Percentiles rank a stretch among this genome's conserved stretches.
phyloP scores from a whole-genome alignment of 768 basidiomycete genomes.

The Kwoniella europaea region DNA sequence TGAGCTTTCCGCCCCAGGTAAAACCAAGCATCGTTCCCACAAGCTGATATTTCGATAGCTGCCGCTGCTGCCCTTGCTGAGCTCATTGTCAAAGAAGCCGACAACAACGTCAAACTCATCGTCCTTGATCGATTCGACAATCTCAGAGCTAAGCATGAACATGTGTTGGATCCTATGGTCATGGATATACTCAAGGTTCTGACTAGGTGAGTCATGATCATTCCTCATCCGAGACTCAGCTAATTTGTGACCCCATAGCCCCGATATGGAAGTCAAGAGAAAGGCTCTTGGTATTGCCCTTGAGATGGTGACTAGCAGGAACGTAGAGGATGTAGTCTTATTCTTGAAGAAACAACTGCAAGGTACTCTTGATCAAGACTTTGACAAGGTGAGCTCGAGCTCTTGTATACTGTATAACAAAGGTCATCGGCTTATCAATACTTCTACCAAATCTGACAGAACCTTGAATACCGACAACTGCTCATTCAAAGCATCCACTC shows the following conservation, averaged over 20 bases:
- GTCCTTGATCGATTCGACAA: slow-evolving; percentile 87
- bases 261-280: slow-evolving; percentile 93
- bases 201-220: slow-evolving; percentile 65
- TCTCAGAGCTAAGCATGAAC: slow-evolving; percentile 80
- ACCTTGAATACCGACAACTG: slow-evolving; percentile 91
- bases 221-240: neutral
- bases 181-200: slow-evolving; percentile 95
- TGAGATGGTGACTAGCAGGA: slow-evolving; percentile 89
- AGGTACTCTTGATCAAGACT: slow-evolving; percentile 86
- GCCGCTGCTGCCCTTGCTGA: slow-evolving; percentile 86
- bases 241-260: slow-evolving; percentile 61
- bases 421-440: neutral
- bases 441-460: slow-evolving; percentile 61
- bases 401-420: neutral
- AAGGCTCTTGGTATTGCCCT: slow-evolving; percentile 89
- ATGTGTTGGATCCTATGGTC: slow-evolving; percentile 82
- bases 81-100: slow-evolving; percentile 90
- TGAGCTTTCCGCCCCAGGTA: slow-evolving; percentile 50
- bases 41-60: slow-evolving; percentile 62
- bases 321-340: slow-evolving; percentile 92
- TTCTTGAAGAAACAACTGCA: slow-evolving; percentile 99
- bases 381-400: slow-evolving; percentile 75
- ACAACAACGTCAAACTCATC: slow-evolving; percentile 98
- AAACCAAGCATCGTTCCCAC: no score
- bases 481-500: slow-evolving; percentile 97